Percentiles rank a stretch among this genome's conserved stretches.
phyloP scores from a whole-genome alignment of 768 basidiomycete genomes.

The Xerocomellus intermedius region DNA sequence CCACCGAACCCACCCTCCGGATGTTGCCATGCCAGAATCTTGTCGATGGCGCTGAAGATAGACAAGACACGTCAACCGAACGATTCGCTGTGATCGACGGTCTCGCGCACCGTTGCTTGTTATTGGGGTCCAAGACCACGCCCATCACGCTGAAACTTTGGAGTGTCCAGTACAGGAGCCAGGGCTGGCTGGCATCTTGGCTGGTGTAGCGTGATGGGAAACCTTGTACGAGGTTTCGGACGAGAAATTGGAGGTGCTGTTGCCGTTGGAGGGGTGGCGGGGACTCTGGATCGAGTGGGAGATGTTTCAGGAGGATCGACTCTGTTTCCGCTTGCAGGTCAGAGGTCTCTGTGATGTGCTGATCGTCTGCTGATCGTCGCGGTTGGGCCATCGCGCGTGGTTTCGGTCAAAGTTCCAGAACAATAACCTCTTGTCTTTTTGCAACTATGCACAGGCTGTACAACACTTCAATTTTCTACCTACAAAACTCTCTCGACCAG shows the following conservation, averaged over 20 bases:
- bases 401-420: neutral
- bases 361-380: conserved; percentile 50
- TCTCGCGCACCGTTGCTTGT: conserved; percentile 62
- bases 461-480: conserved; percentile 8
- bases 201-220: conserved; percentile 77
- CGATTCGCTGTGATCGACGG: neutral
- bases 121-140: conserved; percentile 72
- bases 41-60: conserved; percentile 65
- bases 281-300: conserved; percentile 35
- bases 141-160: conserved; percentile 82
- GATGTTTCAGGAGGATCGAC: conserved; percentile 53
- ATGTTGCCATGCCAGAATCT: conserved; percentile 79
- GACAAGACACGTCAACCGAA: neutral
- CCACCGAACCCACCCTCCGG: conserved; percentile 90
- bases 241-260: conserved; percentile 73
- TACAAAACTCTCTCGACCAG: conserved; percentile 68
- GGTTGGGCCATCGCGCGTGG: conserved; percentile 20
- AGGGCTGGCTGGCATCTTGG: conserved; percentile 93
- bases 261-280: conserved; percentile 52
- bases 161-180: conserved; percentile 92
- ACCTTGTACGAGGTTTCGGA: conserved; percentile 69
- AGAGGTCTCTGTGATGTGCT: conserved; percentile 63
- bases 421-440: neutral
- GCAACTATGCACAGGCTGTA: neutral
- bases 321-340: conserved; percentile 64